phyloP scores from a whole-genome alignment of 2,329 filamentous ascomycete genomes.

The Shiraia sp. region DNA sequence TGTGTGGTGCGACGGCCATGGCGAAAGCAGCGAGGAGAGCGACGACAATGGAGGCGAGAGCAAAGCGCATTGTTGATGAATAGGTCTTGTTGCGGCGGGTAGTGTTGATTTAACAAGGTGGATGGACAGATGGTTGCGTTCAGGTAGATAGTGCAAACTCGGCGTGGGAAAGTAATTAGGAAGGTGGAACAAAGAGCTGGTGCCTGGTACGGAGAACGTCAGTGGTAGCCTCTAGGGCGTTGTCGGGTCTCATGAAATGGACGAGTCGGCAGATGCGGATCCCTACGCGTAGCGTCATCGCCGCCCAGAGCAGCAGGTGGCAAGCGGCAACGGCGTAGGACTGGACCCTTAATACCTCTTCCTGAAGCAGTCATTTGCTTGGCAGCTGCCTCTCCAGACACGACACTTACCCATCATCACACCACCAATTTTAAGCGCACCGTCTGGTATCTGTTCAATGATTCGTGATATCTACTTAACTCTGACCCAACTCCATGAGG shows the following conservation, averaged over 20 bases:
- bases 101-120: neutral
- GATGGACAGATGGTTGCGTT: too few species aligned
- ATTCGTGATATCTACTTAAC: slow-evolving; percentile 3
- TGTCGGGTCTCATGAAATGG: neutral
- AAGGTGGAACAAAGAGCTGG: too few species aligned
- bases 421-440: neutral
- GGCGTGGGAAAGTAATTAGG: too few species aligned
- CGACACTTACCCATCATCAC: neutral
- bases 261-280: slow-evolving; percentile 1
- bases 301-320: slow-evolving; percentile 6
- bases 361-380: too few species aligned
- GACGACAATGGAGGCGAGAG: slow-evolving; percentile 61
- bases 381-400: neutral
- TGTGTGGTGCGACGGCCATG: slow-evolving; percentile 63
- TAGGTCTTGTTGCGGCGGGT: neutral
- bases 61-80: slow-evolving; percentile 60
- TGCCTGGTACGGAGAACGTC: too few species aligned
- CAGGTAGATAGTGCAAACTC: too few species aligned
- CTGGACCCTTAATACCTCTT: slow-evolving; percentile 1
- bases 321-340: neutral
- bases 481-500: slow-evolving; percentile 4
- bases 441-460: neutral
- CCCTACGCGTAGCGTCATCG: slow-evolving; percentile 3
- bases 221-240: neutral
- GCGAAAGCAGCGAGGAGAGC: slow-evolving; percentile 63